These are phyloP conservation scores for Arthrocladium fulminans DNA, from an alignment of 2,329 filamentous ascomycete genomes.

Conservation along the genomic window DNA sequence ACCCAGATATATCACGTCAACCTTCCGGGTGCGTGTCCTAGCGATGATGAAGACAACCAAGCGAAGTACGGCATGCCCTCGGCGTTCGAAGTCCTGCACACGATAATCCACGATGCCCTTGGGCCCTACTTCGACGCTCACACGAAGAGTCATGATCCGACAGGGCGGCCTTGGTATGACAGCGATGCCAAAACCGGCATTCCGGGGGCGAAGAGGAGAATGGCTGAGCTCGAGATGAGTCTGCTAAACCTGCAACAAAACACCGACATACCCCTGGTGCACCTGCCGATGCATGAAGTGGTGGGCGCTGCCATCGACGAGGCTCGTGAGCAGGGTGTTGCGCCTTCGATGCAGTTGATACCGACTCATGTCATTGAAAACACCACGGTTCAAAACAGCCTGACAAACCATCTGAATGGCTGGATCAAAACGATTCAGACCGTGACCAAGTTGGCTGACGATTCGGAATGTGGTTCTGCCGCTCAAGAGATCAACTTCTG, in stretches of 20 bases:
- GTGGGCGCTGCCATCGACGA: slow-evolving; percentile 79
- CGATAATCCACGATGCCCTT: slow-evolving; percentile 80
- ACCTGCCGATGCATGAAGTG: slow-evolving; percentile 76
- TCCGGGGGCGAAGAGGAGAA: slow-evolving; percentile 92
- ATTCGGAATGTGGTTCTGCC: slow-evolving; percentile 62
- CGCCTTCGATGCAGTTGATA: slow-evolving; percentile 70
- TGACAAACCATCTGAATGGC: slow-evolving; percentile 87
- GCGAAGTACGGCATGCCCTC: slow-evolving; percentile 66
- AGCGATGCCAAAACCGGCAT: slow-evolving; percentile 89
- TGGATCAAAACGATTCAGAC: slow-evolving; percentile 99
- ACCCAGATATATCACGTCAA: slow-evolving; percentile 90
- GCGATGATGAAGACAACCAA: slow-evolving; percentile 11
- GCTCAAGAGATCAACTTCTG: slow-evolving; percentile 99
- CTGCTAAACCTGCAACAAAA: slow-evolving; percentile 92
- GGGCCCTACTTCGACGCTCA: slow-evolving; percentile 97
- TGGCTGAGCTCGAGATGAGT: slow-evolving; percentile 86
- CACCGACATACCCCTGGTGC: slow-evolving; percentile 90
- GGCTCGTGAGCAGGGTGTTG: slow-evolving; percentile 56
- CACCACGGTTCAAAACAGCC: slow-evolving; percentile 82
- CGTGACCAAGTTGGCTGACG: slow-evolving; percentile 88
- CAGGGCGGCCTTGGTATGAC: slow-evolving; percentile 65
- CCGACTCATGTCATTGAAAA: slow-evolving; percentile 69
- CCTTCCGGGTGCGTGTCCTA: slow-evolving; percentile 64
- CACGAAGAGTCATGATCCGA: slow-evolving; percentile 68
- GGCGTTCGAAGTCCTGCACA: slow-evolving; percentile 86